Evolutionary conservation across 108 stramenopile species (phyloP).

Genomic region (Poteriospumella lacustris): DNA sequence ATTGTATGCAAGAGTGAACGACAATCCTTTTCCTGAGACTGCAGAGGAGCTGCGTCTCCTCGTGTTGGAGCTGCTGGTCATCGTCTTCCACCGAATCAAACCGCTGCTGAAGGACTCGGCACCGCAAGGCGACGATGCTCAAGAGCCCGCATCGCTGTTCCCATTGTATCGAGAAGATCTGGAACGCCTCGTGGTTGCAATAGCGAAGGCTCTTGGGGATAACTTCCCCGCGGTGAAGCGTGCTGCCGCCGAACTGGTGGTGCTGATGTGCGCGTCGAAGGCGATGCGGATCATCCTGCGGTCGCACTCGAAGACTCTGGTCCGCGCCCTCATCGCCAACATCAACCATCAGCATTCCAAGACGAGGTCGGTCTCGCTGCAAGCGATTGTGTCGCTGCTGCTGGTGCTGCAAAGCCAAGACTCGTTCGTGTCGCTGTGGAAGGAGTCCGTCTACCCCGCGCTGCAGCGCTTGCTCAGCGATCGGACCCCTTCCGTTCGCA

Average conservation of each 20-base stretch:
- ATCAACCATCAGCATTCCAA: not conserved
- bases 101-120: no score
- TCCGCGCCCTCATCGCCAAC: not conserved
- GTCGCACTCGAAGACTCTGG: not conserved
- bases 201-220: slow-evolving; percentile 13
- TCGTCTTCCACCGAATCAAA: not conserved
- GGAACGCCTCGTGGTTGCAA: no score
- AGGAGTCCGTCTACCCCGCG: not conserved
- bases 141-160: no score
- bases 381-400: not conserved
- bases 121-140: no score
- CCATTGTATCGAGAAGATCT: no score
- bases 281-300: not conserved
- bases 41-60: slow-evolving; percentile 18
- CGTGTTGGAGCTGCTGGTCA: slow-evolving; percentile 1
- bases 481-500: not conserved
- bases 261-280: no score
- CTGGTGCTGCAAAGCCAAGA: not conserved
- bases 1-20: slow-evolving; percentile 17
- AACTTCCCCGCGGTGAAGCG: slow-evolving; percentile 14
- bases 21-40: slow-evolving; percentile 16
- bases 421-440: not conserved
- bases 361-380: not conserved
- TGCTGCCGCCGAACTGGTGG: not conserved
- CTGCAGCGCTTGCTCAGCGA: not conserved